Conservation (phyloP, 73 alveolate species). For the Durusdinium trenchii region DNA sequence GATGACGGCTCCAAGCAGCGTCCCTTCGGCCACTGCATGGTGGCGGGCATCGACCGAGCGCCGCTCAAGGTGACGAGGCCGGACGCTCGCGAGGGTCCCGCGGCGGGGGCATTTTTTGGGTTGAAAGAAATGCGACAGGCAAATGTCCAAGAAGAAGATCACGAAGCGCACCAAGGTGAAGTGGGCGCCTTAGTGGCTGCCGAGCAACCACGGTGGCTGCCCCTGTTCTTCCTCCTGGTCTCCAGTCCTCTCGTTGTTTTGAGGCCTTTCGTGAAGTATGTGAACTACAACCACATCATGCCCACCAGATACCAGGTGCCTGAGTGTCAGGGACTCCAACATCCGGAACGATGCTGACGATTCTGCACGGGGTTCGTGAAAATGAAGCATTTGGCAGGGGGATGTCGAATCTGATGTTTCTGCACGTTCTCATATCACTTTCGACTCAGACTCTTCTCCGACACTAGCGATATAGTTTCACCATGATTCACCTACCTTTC, state of each 20-base stretch:
- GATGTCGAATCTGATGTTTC: not conserved
- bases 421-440: no score
- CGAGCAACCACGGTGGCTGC: not conserved
- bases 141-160: slow-evolving; percentile 96
- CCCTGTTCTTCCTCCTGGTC: not conserved
- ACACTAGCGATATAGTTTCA: no score
- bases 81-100: not conserved
- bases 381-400: not conserved
- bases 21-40: slow-evolving; percentile 97
- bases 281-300: slow-evolving; percentile 98
- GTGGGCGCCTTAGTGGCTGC: slow-evolving; percentile 2
- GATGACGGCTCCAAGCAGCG: slow-evolving; percentile 96
- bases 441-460: no score
- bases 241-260: not conserved
- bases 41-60: slow-evolving; percentile 96
- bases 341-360: no score
- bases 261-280: slow-evolving; percentile 97
- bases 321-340: no score
- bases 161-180: slow-evolving; percentile 96
- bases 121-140: slow-evolving; percentile 5
- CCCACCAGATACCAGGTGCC: slow-evolving; percentile 97
- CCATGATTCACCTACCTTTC: no score
- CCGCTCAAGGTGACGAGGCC: slow-evolving; percentile 96
- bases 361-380: no score
- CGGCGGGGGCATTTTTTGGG: not conserved